A percentile compares a stretch with the other conserved stretches of the same genome.
These are phyloP conservation scores for Sporothrix phasma DNA, from an alignment of 2,329 filamentous ascomycete species.

Conservation along the genomic window DNA sequence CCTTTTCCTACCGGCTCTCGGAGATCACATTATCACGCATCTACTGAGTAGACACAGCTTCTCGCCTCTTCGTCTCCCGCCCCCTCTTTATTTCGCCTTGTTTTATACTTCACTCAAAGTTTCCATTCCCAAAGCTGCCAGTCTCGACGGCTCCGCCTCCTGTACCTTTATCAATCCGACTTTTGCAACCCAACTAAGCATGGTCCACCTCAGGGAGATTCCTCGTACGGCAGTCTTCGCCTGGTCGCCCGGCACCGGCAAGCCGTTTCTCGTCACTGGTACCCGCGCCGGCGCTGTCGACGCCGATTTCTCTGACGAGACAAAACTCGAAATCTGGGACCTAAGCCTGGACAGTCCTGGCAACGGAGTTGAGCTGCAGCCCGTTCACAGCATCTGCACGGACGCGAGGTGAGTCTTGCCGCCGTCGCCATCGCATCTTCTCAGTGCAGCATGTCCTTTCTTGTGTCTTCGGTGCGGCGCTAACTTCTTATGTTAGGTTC, in stretches of 20 bases:
- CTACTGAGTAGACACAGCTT: neutral
- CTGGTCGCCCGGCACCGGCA: slow-evolving; percentile 75
- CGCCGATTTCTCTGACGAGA: slow-evolving; percentile 95
- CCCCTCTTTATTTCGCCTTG: neutral
- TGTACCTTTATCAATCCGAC: neutral
- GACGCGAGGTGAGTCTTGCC: slow-evolving; percentile 62
- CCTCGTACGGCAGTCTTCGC: slow-evolving; percentile 93
- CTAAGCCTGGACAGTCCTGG: slow-evolving; percentile 68
- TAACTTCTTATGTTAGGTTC: slow-evolving; percentile 53
- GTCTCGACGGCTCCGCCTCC: neutral
- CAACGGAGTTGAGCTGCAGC: slow-evolving; percentile 73
- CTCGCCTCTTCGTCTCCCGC: neutral
- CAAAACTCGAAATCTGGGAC: slow-evolving; percentile 93
- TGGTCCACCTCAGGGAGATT: slow-evolving; percentile 96
- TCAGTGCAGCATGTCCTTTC: slow-evolving; percentile 17
- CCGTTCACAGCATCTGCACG: slow-evolving; percentile 70
- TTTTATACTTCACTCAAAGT: neutral
- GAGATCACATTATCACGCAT: neutral
- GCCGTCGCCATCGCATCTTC: neutral
- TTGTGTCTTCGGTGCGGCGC: neutral
- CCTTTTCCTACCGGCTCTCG: neutral
- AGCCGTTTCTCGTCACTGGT: slow-evolving; percentile 81
- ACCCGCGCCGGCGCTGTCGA: slow-evolving; percentile 92
- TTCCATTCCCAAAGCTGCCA: neutral
- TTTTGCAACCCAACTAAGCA: slow-evolving; percentile 31